Evolutionary conservation across 345 rosid species (phyloP).

Genomic region (Populus euphratica): DNA sequence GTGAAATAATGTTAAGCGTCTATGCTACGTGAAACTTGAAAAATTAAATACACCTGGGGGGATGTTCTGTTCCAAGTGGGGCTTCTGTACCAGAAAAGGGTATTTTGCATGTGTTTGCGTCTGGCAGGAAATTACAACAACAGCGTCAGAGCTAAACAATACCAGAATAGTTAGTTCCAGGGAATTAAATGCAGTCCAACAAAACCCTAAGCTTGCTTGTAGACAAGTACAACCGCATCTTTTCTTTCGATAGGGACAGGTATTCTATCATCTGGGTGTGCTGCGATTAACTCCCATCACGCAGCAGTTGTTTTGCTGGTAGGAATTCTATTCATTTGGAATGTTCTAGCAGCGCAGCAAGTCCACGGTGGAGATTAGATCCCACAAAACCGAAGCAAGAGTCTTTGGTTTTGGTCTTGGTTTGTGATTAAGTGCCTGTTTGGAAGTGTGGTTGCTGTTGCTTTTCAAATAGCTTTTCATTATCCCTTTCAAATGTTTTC

Average conservation of each 20-base stretch:
- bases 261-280: too few relatives aligned
- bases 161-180: slow-evolving; percentile 23
- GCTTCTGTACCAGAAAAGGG: slow-evolving; percentile 18
- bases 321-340: not conserved
- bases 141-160: slow-evolving; percentile 30
- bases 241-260: too few relatives aligned
- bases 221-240: too few relatives aligned
- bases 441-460: too few relatives aligned
- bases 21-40: slow-evolving; percentile 3
- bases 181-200: slow-evolving; percentile 20
- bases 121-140: slow-evolving; percentile 30
- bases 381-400: not conserved
- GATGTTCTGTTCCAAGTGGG: slow-evolving; percentile 27
- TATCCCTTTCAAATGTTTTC: too few relatives aligned
- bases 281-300: not conserved
- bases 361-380: not conserved
- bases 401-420: too few relatives aligned
- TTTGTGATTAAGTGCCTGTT: too few relatives aligned
- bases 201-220: not conserved
- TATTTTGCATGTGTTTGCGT: slow-evolving; percentile 35
- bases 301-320: not conserved
- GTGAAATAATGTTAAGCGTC: not conserved
- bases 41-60: slow-evolving; percentile 12
- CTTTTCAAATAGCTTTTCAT: too few relatives aligned
- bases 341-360: not conserved